These are phyloP conservation scores for Russula vinacea DNA, from an alignment of 768 basidiomycete genomes.

Conservation along the genomic window DNA sequence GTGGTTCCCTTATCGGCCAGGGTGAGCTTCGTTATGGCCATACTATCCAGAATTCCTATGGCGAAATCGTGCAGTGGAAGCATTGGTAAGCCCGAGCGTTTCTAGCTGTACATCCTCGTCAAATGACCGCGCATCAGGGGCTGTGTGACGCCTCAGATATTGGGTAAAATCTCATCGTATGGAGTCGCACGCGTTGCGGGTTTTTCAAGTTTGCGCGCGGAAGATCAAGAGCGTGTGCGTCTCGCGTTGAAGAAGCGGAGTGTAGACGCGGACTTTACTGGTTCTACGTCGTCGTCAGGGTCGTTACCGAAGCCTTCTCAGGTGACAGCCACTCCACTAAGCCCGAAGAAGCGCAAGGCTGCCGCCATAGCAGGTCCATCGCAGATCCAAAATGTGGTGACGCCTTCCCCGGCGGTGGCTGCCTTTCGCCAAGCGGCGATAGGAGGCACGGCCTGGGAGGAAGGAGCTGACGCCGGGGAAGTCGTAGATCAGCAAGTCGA, in stretches of 20 bases:
- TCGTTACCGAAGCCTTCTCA: slow-evolving; percentile 17
- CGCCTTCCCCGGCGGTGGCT: slow-evolving; percentile 30
- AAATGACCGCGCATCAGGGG: slow-evolving; percentile 22
- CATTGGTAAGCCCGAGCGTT: slow-evolving; percentile 55
- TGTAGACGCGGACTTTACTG: slow-evolving; percentile 58
- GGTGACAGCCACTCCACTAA: slow-evolving; percentile 28
- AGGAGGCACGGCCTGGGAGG: slow-evolving; percentile 29
- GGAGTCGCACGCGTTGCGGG: slow-evolving; percentile 11
- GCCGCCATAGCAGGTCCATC: slow-evolving; percentile 30
- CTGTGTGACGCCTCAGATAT: slow-evolving; percentile 25
- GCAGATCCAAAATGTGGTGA: background rate
- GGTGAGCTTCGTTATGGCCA: slow-evolving; percentile 67
- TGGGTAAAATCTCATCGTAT: slow-evolving; percentile 16
- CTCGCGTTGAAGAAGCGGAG: slow-evolving; percentile 52
- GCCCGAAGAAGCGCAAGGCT: slow-evolving; percentile 48
- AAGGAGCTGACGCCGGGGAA: slow-evolving; percentile 25
- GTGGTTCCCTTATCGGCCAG: slow-evolving; percentile 48
- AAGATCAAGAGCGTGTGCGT: slow-evolving; percentile 63
- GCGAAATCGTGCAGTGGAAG: slow-evolving; percentile 69
- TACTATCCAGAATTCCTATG: slow-evolving; percentile 43
- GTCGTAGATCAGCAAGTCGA: slow-evolving; percentile 40
- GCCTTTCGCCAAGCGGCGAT: slow-evolving; percentile 14
- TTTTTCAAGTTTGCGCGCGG: slow-evolving; percentile 35
- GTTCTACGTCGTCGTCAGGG: slow-evolving; percentile 30
- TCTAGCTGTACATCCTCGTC: slow-evolving; percentile 2